phyloP scores from a whole-genome alignment of 768 basidiomycete species.

The Leccinum variicolor region DNA sequence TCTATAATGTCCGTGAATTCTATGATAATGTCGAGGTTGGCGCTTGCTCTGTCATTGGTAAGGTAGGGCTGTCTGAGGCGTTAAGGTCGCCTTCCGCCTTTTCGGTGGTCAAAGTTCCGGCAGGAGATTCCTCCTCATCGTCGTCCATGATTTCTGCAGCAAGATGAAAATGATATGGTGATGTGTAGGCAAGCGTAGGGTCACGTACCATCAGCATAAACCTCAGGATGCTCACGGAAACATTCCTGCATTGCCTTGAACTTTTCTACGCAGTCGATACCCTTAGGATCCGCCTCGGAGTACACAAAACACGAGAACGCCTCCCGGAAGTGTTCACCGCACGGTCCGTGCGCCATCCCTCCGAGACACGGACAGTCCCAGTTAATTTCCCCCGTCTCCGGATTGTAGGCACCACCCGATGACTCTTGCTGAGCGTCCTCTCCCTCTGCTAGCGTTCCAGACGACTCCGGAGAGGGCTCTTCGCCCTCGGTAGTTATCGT shows the following conservation, averaged over 20 bases:
- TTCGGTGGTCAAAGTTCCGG: conserved; percentile 1
- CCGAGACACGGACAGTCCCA: conserved; percentile 99
- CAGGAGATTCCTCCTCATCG: conserved; percentile 47
- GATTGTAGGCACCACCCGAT: conserved; percentile 74
- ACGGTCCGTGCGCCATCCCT: conserved; percentile 97
- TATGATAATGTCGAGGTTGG: conserved; percentile 17
- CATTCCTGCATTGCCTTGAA: conserved; percentile 98
- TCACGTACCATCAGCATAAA: conserved; percentile 87
- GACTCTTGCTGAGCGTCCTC: conserved; percentile 27
- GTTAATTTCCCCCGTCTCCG: conserved; percentile 97
- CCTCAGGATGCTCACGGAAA: conserved; percentile 92
- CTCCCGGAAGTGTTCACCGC: conserved; percentile 87
- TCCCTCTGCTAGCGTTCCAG: conserved; percentile 13
- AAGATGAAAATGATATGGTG: conserved; percentile 1
- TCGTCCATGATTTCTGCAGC: conserved; percentile 64
- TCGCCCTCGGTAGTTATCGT: conserved; percentile 1
- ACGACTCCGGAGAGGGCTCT: conserved; percentile 7
- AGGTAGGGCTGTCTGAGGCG: conserved; percentile 1
- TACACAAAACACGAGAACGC: conserved; percentile 97
- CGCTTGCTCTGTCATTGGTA: conserved; percentile 8
- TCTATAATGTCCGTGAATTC: conserved; percentile 19
- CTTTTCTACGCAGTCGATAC: conserved; percentile 95
- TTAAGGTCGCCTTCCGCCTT: conserved; percentile 5
- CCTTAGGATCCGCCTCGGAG: conserved; percentile 94
- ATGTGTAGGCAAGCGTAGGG: not conserved